These are phyloP conservation scores for Stygiomarasmius scandens DNA, from an alignment of 1,284 basidiomycete species.

Conservation along the genomic window DNA sequence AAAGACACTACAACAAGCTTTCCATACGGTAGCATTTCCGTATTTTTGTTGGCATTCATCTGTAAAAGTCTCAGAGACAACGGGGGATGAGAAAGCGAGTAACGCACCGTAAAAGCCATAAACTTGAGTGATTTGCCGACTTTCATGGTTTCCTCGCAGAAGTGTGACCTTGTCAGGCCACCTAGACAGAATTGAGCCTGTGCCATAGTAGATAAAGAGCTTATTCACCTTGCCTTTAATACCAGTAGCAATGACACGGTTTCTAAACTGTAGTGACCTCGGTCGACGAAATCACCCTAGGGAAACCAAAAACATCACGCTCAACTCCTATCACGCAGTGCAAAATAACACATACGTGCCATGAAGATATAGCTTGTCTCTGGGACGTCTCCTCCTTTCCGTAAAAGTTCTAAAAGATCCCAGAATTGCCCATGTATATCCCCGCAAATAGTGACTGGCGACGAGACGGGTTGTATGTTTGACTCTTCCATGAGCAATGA, in stretches of 20 bases:
- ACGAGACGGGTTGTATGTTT: conserved; percentile 92
- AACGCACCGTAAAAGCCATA: conserved; percentile 94
- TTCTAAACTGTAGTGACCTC: conserved; percentile 96
- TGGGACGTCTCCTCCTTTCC: conserved; percentile 87
- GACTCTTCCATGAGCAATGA: conserved; percentile 90
- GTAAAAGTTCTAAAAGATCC: conserved; percentile 89
- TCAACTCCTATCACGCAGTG: conserved; percentile 17
- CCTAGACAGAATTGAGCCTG: conserved; percentile 40
- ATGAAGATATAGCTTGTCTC: conserved; percentile 97
- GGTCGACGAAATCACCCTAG: conserved; percentile 96
- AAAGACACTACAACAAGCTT: conserved; percentile 93
- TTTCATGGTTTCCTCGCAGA: conserved; percentile 94
- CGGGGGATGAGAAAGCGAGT: neutral
- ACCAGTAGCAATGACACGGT: conserved; percentile 90
- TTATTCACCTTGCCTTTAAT: conserved; percentile 89
- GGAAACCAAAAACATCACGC: conserved; percentile 24
- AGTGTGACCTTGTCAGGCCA: conserved; percentile 93
- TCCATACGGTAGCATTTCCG: conserved; percentile 93
- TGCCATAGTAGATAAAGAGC: conserved; percentile 17
- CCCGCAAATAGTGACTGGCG: conserved; percentile 91
- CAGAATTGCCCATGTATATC: conserved; percentile 97
- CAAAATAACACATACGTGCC: conserved; percentile 67
- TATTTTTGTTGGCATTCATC: conserved; percentile 98
- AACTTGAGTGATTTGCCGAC: conserved; percentile 95
- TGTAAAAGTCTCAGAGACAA: conserved; percentile 31